phyloP scores from a whole-genome alignment of 306 rosid species.

The Medicago truncatula region MtrunA17r5.0-ANR NC_053043.1:47377001-47377500 shows the following conservation, averaged over 20 bases:
- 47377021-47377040: not conserved
- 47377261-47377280: not conserved
- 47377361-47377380: not conserved
- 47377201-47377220: no score
- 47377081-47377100: not conserved
- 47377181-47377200: not conserved
- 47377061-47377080: not conserved
- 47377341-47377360: not conserved
- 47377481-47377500: slow-evolving; percentile 84
- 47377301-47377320: slow-evolving; percentile 1
- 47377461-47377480: slow-evolving; percentile 89
- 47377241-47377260: not conserved
- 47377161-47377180: not conserved
- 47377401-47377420: slow-evolving; percentile 22
- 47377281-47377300: not conserved
- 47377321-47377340: not conserved
- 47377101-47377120: not conserved
- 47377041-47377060: slow-evolving; percentile 11
- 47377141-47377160: not conserved
- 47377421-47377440: not conserved
- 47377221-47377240: no score
- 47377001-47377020: slow-evolving; percentile 1
- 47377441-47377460: slow-evolving; percentile 72
- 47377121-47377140: slow-evolving; percentile 23
- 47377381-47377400: slow-evolving; percentile 6